Conservation (phyloP, 768 basidiomycete genomes). For the Podaxis sp. region DNA sequence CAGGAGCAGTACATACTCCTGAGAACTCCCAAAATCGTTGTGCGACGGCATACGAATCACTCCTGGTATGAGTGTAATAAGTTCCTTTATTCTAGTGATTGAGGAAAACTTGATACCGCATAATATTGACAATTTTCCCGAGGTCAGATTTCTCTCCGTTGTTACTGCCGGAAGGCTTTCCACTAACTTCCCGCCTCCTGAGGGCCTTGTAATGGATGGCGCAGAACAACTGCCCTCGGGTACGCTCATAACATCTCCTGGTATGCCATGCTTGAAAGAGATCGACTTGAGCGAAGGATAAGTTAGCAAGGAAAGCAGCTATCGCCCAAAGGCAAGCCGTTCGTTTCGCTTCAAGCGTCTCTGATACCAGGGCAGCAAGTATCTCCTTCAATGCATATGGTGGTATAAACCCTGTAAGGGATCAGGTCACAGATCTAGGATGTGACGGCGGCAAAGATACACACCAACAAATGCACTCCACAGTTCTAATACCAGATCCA, state of each 20-base stretch:
- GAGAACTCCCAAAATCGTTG: conserved; percentile 76
- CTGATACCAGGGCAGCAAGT: conserved; percentile 44
- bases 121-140: conserved; percentile 72
- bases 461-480: conserved; percentile 57
- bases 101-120: conserved; percentile 52
- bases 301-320: conserved; percentile 56
- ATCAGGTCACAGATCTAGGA: background rate
- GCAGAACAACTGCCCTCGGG: conserved; percentile 70
- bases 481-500: conserved; percentile 55
- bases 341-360: conserved; percentile 37
- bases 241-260: conserved; percentile 68
- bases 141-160: conserved; percentile 50
- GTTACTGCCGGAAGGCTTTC: conserved; percentile 37
- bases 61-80: conserved; percentile 35
- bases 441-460: conserved; percentile 17
- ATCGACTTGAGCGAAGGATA: conserved; percentile 69
- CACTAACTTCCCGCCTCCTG: conserved; percentile 55
- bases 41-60: conserved; percentile 67
- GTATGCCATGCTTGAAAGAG: conserved; percentile 66
- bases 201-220: conserved; percentile 68
- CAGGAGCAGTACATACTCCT: conserved; percentile 57
- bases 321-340: conserved; percentile 60
- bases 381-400: conserved; percentile 65
- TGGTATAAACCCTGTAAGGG: conserved; percentile 55
- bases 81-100: conserved; percentile 5